Evolutionary conservation across 2,329 filamentous ascomycete species (phyloP), one percentile per base, ranked within the genome.

Genomic region (Tolypocladium nubicola): DNA sequence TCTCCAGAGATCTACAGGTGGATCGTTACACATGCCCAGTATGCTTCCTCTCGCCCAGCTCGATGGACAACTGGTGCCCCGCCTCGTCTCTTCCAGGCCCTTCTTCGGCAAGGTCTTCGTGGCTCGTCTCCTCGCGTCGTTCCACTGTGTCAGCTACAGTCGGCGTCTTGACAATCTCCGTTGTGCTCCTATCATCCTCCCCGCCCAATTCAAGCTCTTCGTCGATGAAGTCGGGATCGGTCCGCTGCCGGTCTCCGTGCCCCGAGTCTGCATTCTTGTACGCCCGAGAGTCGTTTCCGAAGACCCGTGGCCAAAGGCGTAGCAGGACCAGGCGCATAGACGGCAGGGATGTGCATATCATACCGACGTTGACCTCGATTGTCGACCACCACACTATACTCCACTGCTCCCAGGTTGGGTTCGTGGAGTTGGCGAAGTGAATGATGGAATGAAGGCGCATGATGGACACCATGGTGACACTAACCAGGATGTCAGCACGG

Each of bases 331-430:
- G 63, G 2, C 68, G 65, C 1, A 71, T 57, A 4, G 68, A 61
- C 0, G 71, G 71, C 61, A 73, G 62, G 45, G 68, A 71, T 9
- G 68, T 65, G 58, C 71, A 73, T 38, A 73, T 43, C 16, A 58
- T 53, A 35, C 54, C 57, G 26, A 58, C 43, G 11, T 56, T 38
- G 57, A 56, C 43, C 57, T 73, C 71, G n/a, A 73, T 61, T 0
- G 64, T 68, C 6, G 70, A 71, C 71, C 71, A 73, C 52, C 64
- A 61, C 5, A 64, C 67, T 0, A 70, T 61, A 10, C 64, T 61
- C 8, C 61, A 64, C 21, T 68, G 65, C 11, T 69, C 66, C 49
- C 66, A 71, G 1, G 66, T 69, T 3, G 66, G 65, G 45, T 70
- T 70, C 21, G 57, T 56, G 0, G 68, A 67, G 5, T 63, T 61